A percentile compares a stretch with the other conserved stretches of the same genome.
phyloP scores from a whole-genome alignment of 768 basidiomycete species.

The Lentinula boryana region DNA sequence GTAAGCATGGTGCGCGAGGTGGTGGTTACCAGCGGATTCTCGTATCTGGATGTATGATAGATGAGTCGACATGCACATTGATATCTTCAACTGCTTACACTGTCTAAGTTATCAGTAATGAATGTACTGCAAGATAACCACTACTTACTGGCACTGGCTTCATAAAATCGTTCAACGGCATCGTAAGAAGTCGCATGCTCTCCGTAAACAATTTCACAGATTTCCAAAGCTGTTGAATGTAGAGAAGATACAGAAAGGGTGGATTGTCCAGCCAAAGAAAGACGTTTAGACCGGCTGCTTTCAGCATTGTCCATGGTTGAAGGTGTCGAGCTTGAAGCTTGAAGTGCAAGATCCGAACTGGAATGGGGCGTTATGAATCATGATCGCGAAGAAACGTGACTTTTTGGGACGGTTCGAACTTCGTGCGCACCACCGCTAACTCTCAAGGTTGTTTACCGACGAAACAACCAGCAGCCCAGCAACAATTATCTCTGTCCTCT shows the following conservation, averaged over 20 bases:
- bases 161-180: conserved; percentile 59
- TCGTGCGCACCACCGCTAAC: too few species aligned
- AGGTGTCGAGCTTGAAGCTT: too few species aligned
- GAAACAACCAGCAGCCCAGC: too few species aligned
- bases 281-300: neutral
- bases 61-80: neutral
- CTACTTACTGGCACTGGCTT: conserved; percentile 60
- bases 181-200: conserved; percentile 45
- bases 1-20: conserved; percentile 67
- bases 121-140: conserved; percentile 7
- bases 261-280: neutral
- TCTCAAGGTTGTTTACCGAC: too few species aligned
- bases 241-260: conserved; percentile 22
- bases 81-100: conserved; percentile 29
- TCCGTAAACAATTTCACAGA: conserved; percentile 67
- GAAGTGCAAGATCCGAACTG: too few species aligned
- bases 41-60: conserved; percentile 45
- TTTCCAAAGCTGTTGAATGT: conserved; percentile 58
- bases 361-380: neutral
- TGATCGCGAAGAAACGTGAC: neutral
- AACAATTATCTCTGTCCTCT: too few species aligned
- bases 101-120: conserved; percentile 16
- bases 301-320: neutral
- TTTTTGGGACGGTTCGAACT: neutral
- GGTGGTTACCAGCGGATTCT: conserved; percentile 74